These are phyloP conservation scores for Rhododendron griersonianum DNA, from an alignment of 148 eudicot species.

Conservation along the genomic window DNA sequence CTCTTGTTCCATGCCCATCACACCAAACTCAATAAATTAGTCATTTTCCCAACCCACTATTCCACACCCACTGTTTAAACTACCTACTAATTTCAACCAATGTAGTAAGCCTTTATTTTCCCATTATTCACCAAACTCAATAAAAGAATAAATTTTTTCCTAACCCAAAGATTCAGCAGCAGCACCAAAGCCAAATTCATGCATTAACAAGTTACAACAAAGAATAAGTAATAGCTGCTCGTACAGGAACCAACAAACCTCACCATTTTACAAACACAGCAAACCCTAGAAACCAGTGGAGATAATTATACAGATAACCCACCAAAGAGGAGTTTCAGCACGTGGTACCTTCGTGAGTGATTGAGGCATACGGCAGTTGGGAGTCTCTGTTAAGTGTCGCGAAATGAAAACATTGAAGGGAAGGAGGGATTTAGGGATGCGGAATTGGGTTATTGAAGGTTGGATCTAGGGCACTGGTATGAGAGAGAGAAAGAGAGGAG, in stretches of 20 bases:
- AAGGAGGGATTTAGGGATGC: neutral
- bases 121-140: slow-evolving; percentile 3
- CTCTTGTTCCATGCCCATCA: slow-evolving; percentile 6
- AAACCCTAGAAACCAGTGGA: slow-evolving; percentile 7
- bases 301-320: neutral
- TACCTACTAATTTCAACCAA: slow-evolving; percentile 3
- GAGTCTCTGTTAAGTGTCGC: neutral
- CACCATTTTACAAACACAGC: neutral
- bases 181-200: neutral
- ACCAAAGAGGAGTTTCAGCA: neutral
- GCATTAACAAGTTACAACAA: neutral
- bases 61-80: neutral
- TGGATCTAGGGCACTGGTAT: slow-evolving; percentile 16
- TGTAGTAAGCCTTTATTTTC: neutral
- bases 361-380: neutral
- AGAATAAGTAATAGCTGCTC: neutral
- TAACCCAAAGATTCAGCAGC: neutral
- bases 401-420: neutral
- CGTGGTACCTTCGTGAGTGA: neutral
- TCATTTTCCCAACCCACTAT: neutral
- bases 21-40: slow-evolving; percentile 4
- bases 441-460: slow-evolving; percentile 2
- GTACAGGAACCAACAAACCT: neutral
- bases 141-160: neutral
- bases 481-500: neutral